A percentile compares a stretch with the other conserved stretches of the same genome.
Evolutionary conservation across 805 yeast genomes (phyloP).

Genomic region (Saccharomycodes ludwigii): DNA sequence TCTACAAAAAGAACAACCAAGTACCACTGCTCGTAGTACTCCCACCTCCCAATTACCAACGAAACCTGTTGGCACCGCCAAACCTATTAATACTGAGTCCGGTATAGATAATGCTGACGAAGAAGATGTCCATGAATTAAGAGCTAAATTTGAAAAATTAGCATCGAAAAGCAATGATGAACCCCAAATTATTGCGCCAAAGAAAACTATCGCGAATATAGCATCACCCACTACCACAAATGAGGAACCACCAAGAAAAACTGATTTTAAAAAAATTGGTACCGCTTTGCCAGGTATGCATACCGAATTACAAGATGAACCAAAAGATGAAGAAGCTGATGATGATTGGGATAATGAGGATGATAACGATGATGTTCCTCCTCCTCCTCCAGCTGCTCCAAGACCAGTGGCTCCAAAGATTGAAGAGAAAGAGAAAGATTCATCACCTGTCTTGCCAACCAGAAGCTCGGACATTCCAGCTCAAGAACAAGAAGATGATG

Average conservation of each 20-base stretch:
- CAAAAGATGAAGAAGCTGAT: slow-evolving; percentile 6
- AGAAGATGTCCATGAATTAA: slow-evolving; percentile 23
- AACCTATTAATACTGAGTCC: too few relatives aligned
- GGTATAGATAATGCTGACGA: slow-evolving; percentile 16
- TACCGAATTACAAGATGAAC: slow-evolving; percentile 14
- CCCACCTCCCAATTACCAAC: too few relatives aligned
- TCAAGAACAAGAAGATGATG: slow-evolving; percentile 11
- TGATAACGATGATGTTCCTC: not conserved
- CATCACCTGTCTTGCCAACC: slow-evolving; percentile 8
- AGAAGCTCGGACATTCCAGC: slow-evolving; percentile 1
- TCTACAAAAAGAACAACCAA: slow-evolving; percentile 9
- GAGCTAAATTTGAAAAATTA: slow-evolving; percentile 26
- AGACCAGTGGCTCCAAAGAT: slow-evolving; percentile 3
- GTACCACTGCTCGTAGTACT: slow-evolving; percentile 13
- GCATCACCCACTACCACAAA: slow-evolving; percentile 4
- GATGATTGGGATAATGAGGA: not conserved
- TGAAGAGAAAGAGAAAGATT: slow-evolving; percentile 1
- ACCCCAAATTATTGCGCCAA: slow-evolving; percentile 4
- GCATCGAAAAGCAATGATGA: slow-evolving; percentile 18
- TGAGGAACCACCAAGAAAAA: slow-evolving; percentile 5
- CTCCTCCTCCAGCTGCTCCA: not conserved
- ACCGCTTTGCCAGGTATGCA: slow-evolving; percentile 25
- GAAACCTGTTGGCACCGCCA: too few relatives aligned
- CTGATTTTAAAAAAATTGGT: slow-evolving; percentile 16
- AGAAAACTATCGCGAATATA: slow-evolving; percentile 1